phyloP scores from a whole-genome alignment of 768 basidiomycete genomes.

The Lactarius vividus region DNA sequence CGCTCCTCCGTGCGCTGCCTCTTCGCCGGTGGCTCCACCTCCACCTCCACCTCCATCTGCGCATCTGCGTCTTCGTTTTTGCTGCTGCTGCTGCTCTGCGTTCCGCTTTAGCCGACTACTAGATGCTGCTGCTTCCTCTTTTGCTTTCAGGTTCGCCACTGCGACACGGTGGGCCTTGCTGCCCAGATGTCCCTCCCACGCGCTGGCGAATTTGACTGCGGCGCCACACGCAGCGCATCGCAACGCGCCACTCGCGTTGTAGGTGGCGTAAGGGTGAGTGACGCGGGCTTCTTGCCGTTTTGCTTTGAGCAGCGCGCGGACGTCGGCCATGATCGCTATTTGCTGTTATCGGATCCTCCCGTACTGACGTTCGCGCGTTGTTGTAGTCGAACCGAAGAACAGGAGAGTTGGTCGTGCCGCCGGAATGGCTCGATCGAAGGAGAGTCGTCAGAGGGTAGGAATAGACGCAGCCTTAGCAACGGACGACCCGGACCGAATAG shows the following conservation, averaged over 20 bases:
- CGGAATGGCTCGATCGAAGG: neutral
- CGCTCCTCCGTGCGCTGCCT: conserved; percentile 35
- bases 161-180: conserved; percentile 76
- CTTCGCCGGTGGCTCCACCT: conserved; percentile 32
- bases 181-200: conserved; percentile 86
- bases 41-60: conserved; percentile 34
- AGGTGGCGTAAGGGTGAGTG: conserved; percentile 69
- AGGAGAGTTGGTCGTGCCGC: conserved; percentile 12
- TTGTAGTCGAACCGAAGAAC: neutral
- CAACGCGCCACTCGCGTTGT: conserved; percentile 62
- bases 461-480: neutral
- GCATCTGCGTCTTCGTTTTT: conserved; percentile 38
- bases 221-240: conserved; percentile 64
- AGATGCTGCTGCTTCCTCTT: conserved; percentile 46
- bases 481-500: neutral
- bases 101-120: conserved; percentile 20
- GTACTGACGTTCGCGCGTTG: neutral
- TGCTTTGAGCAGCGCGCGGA: conserved; percentile 77
- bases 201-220: conserved; percentile 68
- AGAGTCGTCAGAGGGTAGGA: neutral
- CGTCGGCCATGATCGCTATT: conserved; percentile 61
- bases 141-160: conserved; percentile 46
- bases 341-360: neutral
- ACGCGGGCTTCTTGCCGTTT: conserved; percentile 75
- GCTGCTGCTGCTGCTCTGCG: conserved; percentile 34